A percentile compares a stretch with the other conserved stretches of the same genome.
phyloP scores from a whole-genome alignment of 306 rosid species.

The Prinsepia uniflora region DNA sequence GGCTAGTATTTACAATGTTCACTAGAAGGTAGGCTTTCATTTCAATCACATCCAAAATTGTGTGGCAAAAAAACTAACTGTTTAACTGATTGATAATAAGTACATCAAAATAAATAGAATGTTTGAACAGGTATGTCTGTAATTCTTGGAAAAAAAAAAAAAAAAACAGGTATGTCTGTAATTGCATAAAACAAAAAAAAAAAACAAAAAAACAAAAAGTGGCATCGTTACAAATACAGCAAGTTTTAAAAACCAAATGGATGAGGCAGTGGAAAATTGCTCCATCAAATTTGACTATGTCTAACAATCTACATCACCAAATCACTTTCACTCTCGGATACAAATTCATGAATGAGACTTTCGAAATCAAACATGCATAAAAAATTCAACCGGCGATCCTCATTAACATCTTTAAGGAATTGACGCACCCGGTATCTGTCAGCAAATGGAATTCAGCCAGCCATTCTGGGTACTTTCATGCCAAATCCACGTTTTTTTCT shows the following conservation, averaged over 20 bases:
- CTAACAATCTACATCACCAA: background rate
- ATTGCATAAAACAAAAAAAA: background rate
- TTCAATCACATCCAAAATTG: background rate
- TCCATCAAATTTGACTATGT: background rate
- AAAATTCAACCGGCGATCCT: background rate
- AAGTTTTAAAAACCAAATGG: background rate
- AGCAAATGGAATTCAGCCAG: slow-evolving; percentile 23
- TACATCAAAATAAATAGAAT: too few relatives aligned
- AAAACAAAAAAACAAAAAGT: too few relatives aligned
- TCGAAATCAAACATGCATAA: background rate
- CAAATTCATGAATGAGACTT: slow-evolving; percentile 1
- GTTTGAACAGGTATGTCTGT: background rate
- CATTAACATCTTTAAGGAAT: background rate
- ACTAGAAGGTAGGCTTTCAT: background rate
- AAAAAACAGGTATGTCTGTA: too few relatives aligned
- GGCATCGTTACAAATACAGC: background rate
- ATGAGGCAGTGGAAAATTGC: background rate
- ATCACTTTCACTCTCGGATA: background rate
- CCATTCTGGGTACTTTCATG: slow-evolving; percentile 41
- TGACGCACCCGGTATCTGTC: background rate
- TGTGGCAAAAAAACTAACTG: too few relatives aligned
- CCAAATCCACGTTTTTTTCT: slow-evolving; percentile 46
- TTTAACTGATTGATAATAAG: too few relatives aligned
- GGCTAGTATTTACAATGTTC: background rate
- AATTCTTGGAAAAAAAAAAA: too few relatives aligned